Evolutionary conservation across 805 yeast species (phyloP).

Genomic region (Suhomyces tanzawaensis): DNA sequence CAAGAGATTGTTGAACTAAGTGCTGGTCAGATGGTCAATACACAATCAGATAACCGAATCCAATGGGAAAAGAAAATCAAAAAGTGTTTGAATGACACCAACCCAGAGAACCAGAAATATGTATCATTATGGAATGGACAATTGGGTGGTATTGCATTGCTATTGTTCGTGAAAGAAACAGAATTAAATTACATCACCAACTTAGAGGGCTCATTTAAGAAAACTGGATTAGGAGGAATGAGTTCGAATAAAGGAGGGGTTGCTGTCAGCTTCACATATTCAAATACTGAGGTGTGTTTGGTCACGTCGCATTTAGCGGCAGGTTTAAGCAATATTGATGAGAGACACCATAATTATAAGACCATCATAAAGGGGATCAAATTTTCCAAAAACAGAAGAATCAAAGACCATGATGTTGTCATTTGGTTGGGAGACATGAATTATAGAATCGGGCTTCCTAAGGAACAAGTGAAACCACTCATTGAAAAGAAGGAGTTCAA

Average conservation of each 20-base stretch:
- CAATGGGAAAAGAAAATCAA: constrained; percentile 68
- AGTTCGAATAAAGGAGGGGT: constrained; percentile 81
- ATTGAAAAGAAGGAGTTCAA: constrained; percentile 46
- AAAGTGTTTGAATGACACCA: constrained; percentile 38
- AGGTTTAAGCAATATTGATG: constrained; percentile 76
- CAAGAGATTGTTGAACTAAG: constrained; percentile 86
- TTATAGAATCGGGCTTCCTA: constrained; percentile 69
- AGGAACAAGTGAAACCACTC: constrained; percentile 67
- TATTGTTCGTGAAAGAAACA: constrained; percentile 61
- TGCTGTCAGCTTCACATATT: constrained; percentile 62
- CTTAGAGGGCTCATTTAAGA: constrained; percentile 71
- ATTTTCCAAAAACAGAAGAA: constrained; percentile 55
- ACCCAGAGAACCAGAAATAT: constrained; percentile 43
- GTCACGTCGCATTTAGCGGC: constrained; percentile 92
- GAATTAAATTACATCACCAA: constrained; percentile 52
- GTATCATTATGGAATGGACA: constrained; percentile 70
- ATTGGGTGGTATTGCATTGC: constrained; percentile 77
- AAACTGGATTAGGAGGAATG: constrained; percentile 93
- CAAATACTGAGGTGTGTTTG: constrained; percentile 71
- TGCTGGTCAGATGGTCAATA: constrained; percentile 78
- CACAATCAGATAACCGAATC: constrained; percentile 59
- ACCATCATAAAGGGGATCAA: constrained; percentile 68
- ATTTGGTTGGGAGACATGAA: constrained; percentile 96
- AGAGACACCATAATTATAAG: constrained; percentile 83
- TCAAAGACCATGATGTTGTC: constrained; percentile 80